Evolutionary conservation across 2,329 filamentous ascomycete species (phyloP).

Genomic region (Pseudocercospora pini-densiflorae): DNA sequence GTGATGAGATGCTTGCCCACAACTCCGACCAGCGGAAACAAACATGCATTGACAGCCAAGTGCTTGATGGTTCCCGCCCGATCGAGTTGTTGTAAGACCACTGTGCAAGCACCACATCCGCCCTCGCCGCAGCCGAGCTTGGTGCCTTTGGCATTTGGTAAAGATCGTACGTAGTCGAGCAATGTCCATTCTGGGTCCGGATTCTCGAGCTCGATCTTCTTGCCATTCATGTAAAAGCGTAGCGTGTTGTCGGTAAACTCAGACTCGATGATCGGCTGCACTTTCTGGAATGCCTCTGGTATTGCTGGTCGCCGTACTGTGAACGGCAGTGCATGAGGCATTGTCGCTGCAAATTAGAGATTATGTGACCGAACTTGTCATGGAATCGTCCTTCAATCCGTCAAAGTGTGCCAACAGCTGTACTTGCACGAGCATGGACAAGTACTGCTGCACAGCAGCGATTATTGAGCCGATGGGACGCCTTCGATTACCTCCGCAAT

Average conservation of each 20-base stretch:
- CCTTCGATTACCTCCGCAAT: too few species aligned
- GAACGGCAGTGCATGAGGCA: background rate
- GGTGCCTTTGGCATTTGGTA: constrained; percentile 67
- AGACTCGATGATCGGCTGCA: constrained; percentile 66
- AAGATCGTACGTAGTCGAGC: constrained; percentile 89
- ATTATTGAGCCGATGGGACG: too few species aligned
- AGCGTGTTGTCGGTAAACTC: constrained; percentile 84
- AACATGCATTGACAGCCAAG: constrained; percentile 93
- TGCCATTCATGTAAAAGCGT: constrained; percentile 93
- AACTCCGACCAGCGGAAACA: constrained; percentile 88
- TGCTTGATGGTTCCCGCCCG: constrained; percentile 74
- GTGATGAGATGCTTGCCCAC: constrained; percentile 99
- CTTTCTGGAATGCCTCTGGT: constrained; percentile 46
- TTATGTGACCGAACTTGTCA: background rate
- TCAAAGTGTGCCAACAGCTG: background rate
- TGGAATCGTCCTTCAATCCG: background rate
- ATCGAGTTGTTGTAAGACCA: background rate
- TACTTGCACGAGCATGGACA: background rate
- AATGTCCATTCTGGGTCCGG: constrained; percentile 91
- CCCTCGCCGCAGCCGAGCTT: background rate
- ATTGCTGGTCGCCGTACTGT: background rate
- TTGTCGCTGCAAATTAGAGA: background rate
- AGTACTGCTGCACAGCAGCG: background rate
- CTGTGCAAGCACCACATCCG: background rate
- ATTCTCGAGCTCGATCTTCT: constrained; percentile 82